Percentiles rank a stretch among this genome's conserved stretches.
These are phyloP conservation scores for Cicer chorassanicum DNA, from an alignment of 306 rosid species.

Conservation along the genomic window DNA sequence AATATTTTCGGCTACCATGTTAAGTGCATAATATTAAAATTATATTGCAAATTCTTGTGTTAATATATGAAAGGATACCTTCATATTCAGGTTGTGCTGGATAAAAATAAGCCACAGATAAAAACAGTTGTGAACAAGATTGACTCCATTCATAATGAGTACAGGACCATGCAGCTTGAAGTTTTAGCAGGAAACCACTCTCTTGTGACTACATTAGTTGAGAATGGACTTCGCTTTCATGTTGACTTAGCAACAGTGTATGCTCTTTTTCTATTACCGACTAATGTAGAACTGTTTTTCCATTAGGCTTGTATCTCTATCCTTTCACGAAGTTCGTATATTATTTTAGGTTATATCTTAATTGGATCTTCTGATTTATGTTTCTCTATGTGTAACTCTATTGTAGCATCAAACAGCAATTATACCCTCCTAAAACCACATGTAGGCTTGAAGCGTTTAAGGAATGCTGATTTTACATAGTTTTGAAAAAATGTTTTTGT, in stretches of 20 bases:
- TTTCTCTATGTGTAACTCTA: slow-evolving; percentile 19
- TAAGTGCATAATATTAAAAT: slow-evolving; percentile 13
- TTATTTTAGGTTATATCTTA: slow-evolving; percentile 7
- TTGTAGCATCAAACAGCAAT: neutral
- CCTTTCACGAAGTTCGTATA: slow-evolving; percentile 26
- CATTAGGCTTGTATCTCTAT: slow-evolving; percentile 24
- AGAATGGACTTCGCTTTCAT: slow-evolving; percentile 86
- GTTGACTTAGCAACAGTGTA: slow-evolving; percentile 95
- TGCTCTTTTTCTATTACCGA: slow-evolving; percentile 50
- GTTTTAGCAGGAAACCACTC: slow-evolving; percentile 95
- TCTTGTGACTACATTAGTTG: slow-evolving; percentile 84
- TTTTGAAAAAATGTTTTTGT: slow-evolving; percentile 13
- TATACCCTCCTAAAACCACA: slow-evolving; percentile 27
- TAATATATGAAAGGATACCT: slow-evolving; percentile 28
- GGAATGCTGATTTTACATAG: slow-evolving; percentile 23
- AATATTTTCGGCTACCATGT: neutral
- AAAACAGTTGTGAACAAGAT: slow-evolving; percentile 88
- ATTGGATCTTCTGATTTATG: slow-evolving; percentile 18
- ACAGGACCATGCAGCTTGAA: slow-evolving; percentile 96
- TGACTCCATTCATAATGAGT: slow-evolving; percentile 80
- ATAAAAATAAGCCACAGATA: slow-evolving; percentile 87
- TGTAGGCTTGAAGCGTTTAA: slow-evolving; percentile 24
- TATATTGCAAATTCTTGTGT: slow-evolving; percentile 36
- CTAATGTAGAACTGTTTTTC: slow-evolving; percentile 35
- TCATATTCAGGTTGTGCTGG: slow-evolving; percentile 80